A percentile compares a stretch with the other conserved stretches of the same genome.
phyloP scores from a whole-genome alignment of 179 eudicot species.

The Actinidia chinensis region DNA sequence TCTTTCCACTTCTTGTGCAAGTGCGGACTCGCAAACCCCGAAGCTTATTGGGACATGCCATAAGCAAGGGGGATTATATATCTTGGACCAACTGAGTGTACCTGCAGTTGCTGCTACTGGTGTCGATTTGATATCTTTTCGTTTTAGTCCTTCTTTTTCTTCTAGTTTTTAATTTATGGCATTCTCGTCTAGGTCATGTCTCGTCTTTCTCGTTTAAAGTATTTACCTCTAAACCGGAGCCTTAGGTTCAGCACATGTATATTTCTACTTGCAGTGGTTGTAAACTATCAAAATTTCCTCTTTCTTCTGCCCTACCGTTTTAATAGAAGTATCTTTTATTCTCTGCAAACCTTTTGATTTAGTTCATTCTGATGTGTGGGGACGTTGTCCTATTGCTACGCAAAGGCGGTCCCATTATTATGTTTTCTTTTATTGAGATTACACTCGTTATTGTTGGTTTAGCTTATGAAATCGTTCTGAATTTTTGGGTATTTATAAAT shows the following conservation, averaged over 20 bases:
- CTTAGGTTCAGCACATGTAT: not conserved
- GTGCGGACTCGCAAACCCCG: not conserved
- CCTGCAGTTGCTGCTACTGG: no score
- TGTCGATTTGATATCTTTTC: not conserved
- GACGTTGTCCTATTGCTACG: no score
- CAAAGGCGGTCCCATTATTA: no score
- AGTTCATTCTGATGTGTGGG: no score
- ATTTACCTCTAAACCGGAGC: not conserved
- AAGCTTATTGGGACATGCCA: slow-evolving; percentile 14
- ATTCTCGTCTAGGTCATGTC: slow-evolving; percentile 20
- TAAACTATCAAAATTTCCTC: no score
- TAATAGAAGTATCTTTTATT: no score
- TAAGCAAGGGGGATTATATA: slow-evolving; percentile 6
- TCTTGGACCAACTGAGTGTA: not conserved
- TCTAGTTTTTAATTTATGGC: slow-evolving; percentile 13
- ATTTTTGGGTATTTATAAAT: not conserved
- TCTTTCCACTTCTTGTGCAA: not conserved
- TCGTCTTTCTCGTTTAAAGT: slow-evolving; percentile 5
- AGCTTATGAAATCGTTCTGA: not conserved
- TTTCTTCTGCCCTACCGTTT: no score
- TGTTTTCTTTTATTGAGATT: not conserved
- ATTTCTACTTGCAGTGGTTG: no score
- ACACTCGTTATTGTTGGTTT: not conserved
- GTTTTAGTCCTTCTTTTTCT: not conserved
- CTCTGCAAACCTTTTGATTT: no score